phyloP scores from a whole-genome alignment of 257 asterid genomes.

The Primulina eburnea region DNA sequence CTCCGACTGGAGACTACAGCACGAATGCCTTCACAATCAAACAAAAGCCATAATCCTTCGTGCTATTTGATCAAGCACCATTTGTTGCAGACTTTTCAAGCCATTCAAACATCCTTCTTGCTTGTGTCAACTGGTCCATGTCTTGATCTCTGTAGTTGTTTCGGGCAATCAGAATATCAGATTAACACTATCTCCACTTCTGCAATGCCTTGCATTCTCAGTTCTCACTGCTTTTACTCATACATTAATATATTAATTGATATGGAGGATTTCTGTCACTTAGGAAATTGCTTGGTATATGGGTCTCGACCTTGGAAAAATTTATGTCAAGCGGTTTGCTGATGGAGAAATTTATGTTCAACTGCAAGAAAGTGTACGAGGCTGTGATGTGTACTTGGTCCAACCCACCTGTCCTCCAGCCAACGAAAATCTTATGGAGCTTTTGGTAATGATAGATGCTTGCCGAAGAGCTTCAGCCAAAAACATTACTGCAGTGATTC shows the following conservation, averaged over 20 bases:
- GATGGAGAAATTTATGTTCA: conserved; percentile 95
- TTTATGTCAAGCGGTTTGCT: conserved; percentile 71
- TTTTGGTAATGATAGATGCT: conserved; percentile 86
- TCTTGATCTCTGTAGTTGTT: background rate
- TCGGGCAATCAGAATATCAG: background rate
- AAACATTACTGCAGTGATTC: conserved; percentile 80
- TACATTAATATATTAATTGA: conserved; percentile 11
- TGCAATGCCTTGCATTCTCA: background rate
- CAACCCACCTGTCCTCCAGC: conserved; percentile 92
- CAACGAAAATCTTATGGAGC: conserved; percentile 93
- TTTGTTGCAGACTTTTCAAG: no score
- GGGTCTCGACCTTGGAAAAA: conserved; percentile 78
- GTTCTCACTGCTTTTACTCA: conserved; percentile 1
- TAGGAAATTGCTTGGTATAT: conserved; percentile 93
- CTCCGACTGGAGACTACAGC: background rate
- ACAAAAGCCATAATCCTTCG: background rate
- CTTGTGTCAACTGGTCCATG: background rate
- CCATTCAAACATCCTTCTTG: no score
- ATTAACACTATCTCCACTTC: background rate
- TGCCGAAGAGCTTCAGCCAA: conserved; percentile 95
- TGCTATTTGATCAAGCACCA: background rate
- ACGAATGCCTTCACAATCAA: background rate
- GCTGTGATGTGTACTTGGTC: conserved; percentile 78
- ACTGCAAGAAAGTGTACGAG: conserved; percentile 93
- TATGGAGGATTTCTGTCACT: conserved; percentile 12